Evolutionary conservation across 495 filamentous ascomycete genomes (phyloP), one percentile per base, ranked within the genome.

Genomic region (Usnea hakonensis): DNA sequence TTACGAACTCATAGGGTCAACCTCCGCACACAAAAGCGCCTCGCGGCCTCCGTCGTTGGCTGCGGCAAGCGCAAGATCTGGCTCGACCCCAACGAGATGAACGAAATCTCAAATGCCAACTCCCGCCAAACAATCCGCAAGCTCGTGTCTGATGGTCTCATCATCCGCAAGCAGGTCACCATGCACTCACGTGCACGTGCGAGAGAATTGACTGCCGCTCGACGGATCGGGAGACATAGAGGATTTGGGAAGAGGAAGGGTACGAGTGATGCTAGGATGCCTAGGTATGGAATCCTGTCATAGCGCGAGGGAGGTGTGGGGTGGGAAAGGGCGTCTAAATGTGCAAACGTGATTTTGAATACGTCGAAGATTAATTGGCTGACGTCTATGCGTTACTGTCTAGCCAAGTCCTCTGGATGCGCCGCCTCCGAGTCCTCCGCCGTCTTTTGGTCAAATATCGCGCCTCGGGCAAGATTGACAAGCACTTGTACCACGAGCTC

Each of bases 171-270:
- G 84, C 94, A 94, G 72, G 91, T 96, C 71, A 96, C 91, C 73
- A 96, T 97, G 91, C 94, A 99, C 87, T 97, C 95, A 68, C 90
- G 95, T 77, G 85, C 89, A 66, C 88, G 95, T 70, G 93, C 94
- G 74, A 89, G 94, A 70, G 90, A 90, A 75, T 82, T 97, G 75
- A 90, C 85, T 75, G 87, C 87, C 64, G 90, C 94, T 75, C 86
- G 91, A 78, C 82, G 92, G 68, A 89, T 91, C 74, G 94, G 94
- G 70, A 85, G 94, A 82, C 94, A 99, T 84, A 87, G 93, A 70
- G 94, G 94, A 74, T 93, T 95, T 81, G 94, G 94, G 87, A 99
- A 99, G 90, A 89, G 94, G 78, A 97, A 97, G 92, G 94, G 94
- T 96, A 97, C 94, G 76, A 90, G 90, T 77, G 91, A 99, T 77